A percentile compares a stretch with the other conserved stretches of the same genome.
These are phyloP conservation scores for Coemansia sp. DNA, from an alignment of 192 early-diverging fungal species.

Conservation along the genomic window DNA sequence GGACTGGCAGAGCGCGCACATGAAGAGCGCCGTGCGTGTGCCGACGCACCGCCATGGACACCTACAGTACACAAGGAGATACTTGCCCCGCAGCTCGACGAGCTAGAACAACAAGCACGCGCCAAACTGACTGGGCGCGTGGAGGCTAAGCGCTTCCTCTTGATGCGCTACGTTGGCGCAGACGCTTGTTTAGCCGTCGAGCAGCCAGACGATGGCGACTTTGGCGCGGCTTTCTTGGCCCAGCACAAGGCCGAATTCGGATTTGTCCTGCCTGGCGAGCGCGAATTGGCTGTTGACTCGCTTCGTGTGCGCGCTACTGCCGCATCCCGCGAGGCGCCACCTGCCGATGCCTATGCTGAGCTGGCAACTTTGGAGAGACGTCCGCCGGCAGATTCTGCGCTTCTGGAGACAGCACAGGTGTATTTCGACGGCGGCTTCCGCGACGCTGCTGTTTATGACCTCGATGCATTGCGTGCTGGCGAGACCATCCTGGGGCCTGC, in stretches of 20 bases:
- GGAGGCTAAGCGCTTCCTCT: slow-evolving; percentile 66
- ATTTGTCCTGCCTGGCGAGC: slow-evolving; percentile 79
- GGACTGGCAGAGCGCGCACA: slow-evolving; percentile 87
- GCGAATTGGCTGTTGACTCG: slow-evolving; percentile 84
- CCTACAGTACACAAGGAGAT: slow-evolving; percentile 18
- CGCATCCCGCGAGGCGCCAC: slow-evolving; percentile 8
- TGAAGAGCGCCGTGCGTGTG: slow-evolving; percentile 86
- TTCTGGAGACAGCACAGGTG: slow-evolving; percentile 52
- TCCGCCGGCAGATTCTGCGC: slow-evolving; percentile 4
- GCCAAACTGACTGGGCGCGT: slow-evolving; percentile 56
- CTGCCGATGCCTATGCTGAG: slow-evolving; percentile 53
- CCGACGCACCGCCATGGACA: slow-evolving; percentile 51
- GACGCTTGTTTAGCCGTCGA: slow-evolving; percentile 89
- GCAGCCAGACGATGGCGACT: slow-evolving; percentile 58
- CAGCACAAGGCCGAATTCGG: slow-evolving; percentile 93
- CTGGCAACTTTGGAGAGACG: slow-evolving; percentile 13
- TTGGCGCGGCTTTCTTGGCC: slow-evolving; percentile 61
- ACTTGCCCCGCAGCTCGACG: slow-evolving; percentile 54
- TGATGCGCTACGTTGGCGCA: slow-evolving; percentile 91
- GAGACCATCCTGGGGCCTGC: slow-evolving; percentile 77
- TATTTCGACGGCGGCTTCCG: slow-evolving; percentile 79
- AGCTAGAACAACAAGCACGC: slow-evolving; percentile 48
- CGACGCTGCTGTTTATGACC: slow-evolving; percentile 67
- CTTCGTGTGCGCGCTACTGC: slow-evolving; percentile 88
- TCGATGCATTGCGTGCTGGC: slow-evolving; percentile 63